phyloP scores from a whole-genome alignment of 1,284 basidiomycete genomes.

The Heterobasidion irregulare region DNA sequence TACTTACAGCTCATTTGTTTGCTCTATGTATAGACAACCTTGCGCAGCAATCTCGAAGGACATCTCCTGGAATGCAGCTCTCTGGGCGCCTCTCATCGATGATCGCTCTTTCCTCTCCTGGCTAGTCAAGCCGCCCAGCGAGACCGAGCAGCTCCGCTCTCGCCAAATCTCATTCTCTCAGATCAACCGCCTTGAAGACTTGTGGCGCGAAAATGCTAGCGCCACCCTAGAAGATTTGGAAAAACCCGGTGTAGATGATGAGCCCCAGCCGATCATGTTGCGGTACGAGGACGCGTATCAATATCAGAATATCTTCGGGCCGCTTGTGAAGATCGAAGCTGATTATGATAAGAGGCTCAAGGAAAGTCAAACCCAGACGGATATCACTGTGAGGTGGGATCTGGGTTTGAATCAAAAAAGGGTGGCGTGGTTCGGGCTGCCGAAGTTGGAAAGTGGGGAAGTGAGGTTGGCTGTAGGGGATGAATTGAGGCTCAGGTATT shows the following conservation, averaged over 20 bases:
- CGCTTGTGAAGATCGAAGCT: constrained; percentile 98
- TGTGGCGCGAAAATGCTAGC: constrained; percentile 95
- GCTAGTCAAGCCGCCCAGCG: constrained; percentile 95
- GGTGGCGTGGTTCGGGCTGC: constrained; percentile 93
- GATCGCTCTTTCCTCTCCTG: constrained; percentile 97
- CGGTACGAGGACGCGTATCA: constrained; percentile 98
- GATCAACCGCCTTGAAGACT: constrained; percentile 94
- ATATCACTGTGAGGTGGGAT: constrained; percentile 95
- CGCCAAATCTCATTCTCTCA: constrained; percentile 95
- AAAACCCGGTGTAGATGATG: constrained; percentile 93
- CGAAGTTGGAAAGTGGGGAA: constrained; percentile 97
- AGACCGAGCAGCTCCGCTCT: constrained; percentile 91
- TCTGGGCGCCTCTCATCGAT: constrained; percentile 98
- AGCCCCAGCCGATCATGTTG: constrained; percentile 85
- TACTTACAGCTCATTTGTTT: neutral
- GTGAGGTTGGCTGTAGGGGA: constrained; percentile 96
- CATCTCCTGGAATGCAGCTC: constrained; percentile 95
- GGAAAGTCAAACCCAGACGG: constrained; percentile 97
- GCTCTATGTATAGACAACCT: constrained; percentile 62
- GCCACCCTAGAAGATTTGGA: constrained; percentile 96
- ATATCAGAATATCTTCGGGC: constrained; percentile 98
- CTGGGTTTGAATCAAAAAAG: constrained; percentile 96
- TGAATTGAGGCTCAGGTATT: constrained; percentile 86
- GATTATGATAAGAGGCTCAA: constrained; percentile 98
- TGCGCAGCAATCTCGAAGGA: constrained; percentile 97